Evolutionary conservation across 2,329 filamentous ascomycete genomes (phyloP), one percentile per base, ranked within the genome.

Genomic region (Pseudocercospora vitis): DNA sequence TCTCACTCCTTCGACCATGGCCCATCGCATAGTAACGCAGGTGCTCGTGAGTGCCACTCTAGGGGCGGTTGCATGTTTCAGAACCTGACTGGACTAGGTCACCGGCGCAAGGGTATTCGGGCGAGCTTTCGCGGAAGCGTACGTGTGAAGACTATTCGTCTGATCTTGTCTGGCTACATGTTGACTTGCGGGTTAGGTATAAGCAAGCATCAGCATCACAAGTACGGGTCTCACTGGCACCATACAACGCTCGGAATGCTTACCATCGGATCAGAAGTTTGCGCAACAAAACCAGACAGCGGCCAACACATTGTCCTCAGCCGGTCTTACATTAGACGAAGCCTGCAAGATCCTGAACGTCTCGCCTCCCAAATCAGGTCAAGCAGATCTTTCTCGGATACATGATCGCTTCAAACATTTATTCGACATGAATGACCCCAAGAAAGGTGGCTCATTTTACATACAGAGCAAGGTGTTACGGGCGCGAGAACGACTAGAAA

Each of bases 341-440:
- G 94, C 94, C 50, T 97, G 91, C 82, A 89, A 91, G 75, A 96
- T 99, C 69, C 82, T 99, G 59, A 95, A 99, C 72, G 91, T 99
- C 64, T 89, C 92, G 72, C 89, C 91, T 31, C 91, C 92, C 1
- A 82, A 87, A 71, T 82, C 80, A 57, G 90, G 89, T 40, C 81
- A 90, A 70, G 81, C 86, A 55, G 88, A 91, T 70, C 77, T 91
- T 70, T 88, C 91, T 65, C 81, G 87, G 61, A 85, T 96, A 51
- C 86, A 88, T 74, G 84, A 87, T 64, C 82, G 91, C 50, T 99
- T 97, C 80, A 97, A 97, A 82, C 85, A 87, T 61, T 77, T 99
- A 44, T 99, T 96, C 71, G 94, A 99, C 73, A 78, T 83, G 64
- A 99, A 99, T 76, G 89, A 99, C 61, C 92, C 94, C 8, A 81